Evolutionary conservation across 345 rosid species (phyloP).

Genomic region (Melaleuca alternifolia): DNA sequence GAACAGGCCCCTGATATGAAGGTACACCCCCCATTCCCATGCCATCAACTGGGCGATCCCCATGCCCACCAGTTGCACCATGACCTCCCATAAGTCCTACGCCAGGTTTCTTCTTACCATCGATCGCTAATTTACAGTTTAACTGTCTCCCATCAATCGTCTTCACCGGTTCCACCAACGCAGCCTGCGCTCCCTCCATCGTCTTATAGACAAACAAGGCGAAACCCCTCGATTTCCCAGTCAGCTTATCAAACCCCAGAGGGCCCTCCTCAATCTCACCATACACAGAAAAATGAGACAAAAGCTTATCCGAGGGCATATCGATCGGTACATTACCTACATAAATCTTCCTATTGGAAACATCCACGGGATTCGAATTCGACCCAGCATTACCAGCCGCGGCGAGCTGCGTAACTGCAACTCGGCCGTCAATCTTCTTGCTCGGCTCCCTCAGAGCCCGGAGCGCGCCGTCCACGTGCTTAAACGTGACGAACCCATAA

Average conservation of each 20-base stretch:
- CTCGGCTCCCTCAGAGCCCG: conserved; percentile 71
- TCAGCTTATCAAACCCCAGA: conserved; percentile 72
- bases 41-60: conserved; percentile 36
- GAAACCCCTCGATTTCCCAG: conserved; percentile 77
- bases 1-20: conserved; percentile 8
- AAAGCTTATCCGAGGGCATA: conserved; percentile 55
- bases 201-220: conserved; percentile 83
- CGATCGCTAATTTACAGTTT: conserved; percentile 68
- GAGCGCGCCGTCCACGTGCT: conserved; percentile 58
- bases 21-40: conserved; percentile 38
- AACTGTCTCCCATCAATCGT: conserved; percentile 60
- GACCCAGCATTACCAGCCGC: conserved; percentile 61
- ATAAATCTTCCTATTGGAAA: conserved; percentile 65
- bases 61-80: conserved; percentile 16
- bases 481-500: conserved; percentile 66
- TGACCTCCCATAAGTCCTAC: conserved; percentile 10
- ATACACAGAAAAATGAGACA: conserved; percentile 42
- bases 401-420: conserved; percentile 69
- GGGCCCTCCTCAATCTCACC: conserved; percentile 95
- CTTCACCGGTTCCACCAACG: conserved; percentile 66
- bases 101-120: conserved; percentile 58
- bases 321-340: conserved; percentile 74
- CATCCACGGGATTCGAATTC: conserved; percentile 25
- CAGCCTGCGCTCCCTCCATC: conserved; percentile 66
- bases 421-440: conserved; percentile 78